Base-by-base conservation (phyloP, 176 grass and related monocot species). In the Oropetium thomaeum region DNA sequence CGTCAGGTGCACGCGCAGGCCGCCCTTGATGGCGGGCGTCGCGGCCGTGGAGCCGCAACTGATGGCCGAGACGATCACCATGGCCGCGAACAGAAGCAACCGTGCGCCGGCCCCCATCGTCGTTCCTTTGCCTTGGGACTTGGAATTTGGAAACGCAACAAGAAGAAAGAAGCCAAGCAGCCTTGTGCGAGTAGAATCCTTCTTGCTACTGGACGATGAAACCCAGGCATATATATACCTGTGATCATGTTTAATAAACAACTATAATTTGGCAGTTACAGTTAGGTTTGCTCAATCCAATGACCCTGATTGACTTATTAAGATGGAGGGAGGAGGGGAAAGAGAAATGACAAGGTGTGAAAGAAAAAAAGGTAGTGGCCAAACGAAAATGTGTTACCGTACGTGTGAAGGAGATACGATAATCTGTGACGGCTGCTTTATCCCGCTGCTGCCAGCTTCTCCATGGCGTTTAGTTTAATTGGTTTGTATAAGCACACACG, bases 1-100 rank as follows among this genome's bases (percentile, higher is more conserved):
- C 54, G 75, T 93, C 73, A 97, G 82, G 53, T 72, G 30, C 76
- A 90, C 58, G 38, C 83, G 85, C 55, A 97, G 59, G 66, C 93
- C 87, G 66, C 93, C 87, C 8, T 52, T 47, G 11, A 79, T 11
- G 1, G 53, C 29, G 20, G 51, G 3, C 62, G 48, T 28, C 55
- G 63, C 78, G 1, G 80, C 75, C 8, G 53, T 20, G 67, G 58
- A 74, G 51, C 57, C 47, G 37, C 65, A 65, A 10, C 72, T 14
- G n/a, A 62, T 17, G 15, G 83, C n/a, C 2, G 59, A 25, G 35
- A 53, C 1, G 35, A 53, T 2, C 55, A 27, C 82, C 77, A 67
- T 49, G 41, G 23, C 80, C 43, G 66, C 52, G 30, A 83, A 20
- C 33, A 90, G 58, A 22, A 93, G 42, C 76, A 80, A 9, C 17